Conservation (phyloP, 108 stramenopile genomes). For the Skeletonema grethae region DNA sequence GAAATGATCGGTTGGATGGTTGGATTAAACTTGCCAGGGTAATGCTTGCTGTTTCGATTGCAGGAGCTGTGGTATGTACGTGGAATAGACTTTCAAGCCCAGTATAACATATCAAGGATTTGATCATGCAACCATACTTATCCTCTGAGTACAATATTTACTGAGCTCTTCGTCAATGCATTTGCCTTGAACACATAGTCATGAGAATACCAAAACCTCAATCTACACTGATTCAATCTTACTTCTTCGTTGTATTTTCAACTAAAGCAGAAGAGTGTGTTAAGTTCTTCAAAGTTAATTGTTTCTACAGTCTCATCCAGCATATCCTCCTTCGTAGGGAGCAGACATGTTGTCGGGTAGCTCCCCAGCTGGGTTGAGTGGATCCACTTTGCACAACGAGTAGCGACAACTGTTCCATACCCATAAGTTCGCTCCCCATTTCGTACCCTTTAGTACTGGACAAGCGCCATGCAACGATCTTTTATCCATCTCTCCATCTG, state of each 20-base stretch:
- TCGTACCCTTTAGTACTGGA: slow-evolving; percentile 69
- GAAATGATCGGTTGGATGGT: not conserved
- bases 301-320: not conserved
- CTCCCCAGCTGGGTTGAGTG: slow-evolving; percentile 36
- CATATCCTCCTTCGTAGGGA: slow-evolving; percentile 20
- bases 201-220: no score
- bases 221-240: no score
- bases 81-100: not conserved
- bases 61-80: not conserved
- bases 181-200: no score
- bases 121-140: no score
- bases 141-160: no score
- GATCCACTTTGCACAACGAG: slow-evolving; percentile 34
- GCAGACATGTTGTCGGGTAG: slow-evolving; percentile 41
- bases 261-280: not conserved
- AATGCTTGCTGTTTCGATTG: not conserved
- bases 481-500: slow-evolving; percentile 48
- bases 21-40: not conserved
- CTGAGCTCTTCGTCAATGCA: no score
- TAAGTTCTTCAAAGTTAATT: not conserved
- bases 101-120: not conserved
- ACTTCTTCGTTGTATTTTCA: not conserved
- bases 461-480: slow-evolving; percentile 65
- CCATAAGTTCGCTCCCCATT: slow-evolving; percentile 82
- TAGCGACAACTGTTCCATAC: slow-evolving; percentile 72